Evolutionary conservation across 768 basidiomycete species (phyloP), one percentile per base, ranked within the genome.

Genomic region (Leccinum imitatum): DNA sequence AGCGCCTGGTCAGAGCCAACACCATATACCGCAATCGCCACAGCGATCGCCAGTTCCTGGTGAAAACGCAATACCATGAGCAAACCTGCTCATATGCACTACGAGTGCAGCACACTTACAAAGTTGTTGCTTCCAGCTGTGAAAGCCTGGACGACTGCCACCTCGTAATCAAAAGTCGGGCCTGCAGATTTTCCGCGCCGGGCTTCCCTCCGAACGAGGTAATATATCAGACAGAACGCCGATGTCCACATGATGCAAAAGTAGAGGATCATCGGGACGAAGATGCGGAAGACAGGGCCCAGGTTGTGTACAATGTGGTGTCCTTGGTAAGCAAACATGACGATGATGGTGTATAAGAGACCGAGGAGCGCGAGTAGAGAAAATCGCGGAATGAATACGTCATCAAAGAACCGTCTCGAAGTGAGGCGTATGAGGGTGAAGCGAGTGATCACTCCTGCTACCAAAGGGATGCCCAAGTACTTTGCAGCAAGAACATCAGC

Each of bases 401-500:
- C 77, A 27, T 82, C 69, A 61, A 91, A 80, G 68, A 83, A 83
- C 3, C 67, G 59, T 33, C 78, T 82, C 46, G 80, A 76, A 3
- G 78, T 73, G 3, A 82, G 33, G 15, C 64, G 66, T 67, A 85
- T 81, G 19, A 87, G 74, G 25, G 72, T 52, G 63, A 82, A 83
- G 4, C 92, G 82, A 0, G 91, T 94, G n/a, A 85, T 39, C 14
- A 91, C 64, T 3, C 91, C 93, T 1, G 86, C 86, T 0, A 73
- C 79, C 3, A 94, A 79, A 1, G 91, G 93, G 35, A 94, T 93
- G 5, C 91, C 93, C 51, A 93, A 83, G 71, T 91, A 93, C 88
- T 90, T 44, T 10, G 4, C n/a, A 44, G 67, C 19, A 21, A 30
- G 41, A 1, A 9, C 13, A 19, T 30, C 33, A 50, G 25, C 4